Percentiles rank a stretch among this genome's conserved stretches.
Conservation (phyloP, 2,329 filamentous ascomycete genomes). For the Diaporthe capsici region DNA sequence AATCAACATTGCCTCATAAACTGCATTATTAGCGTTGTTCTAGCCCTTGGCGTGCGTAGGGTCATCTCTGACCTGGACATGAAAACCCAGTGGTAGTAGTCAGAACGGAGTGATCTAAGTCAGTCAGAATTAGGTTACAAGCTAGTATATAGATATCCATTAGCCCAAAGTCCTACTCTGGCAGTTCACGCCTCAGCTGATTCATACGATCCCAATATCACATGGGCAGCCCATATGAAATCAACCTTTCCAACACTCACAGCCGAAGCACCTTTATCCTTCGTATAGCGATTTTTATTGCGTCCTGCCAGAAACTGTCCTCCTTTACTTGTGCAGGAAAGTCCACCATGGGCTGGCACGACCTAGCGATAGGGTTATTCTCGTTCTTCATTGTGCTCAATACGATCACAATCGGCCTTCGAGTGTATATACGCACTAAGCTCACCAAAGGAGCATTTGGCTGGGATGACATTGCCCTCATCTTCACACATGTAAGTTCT, state of each 20-base stretch:
- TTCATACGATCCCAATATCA: too few species aligned
- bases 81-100: too few species aligned
- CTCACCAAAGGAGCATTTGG: conserved; percentile 38
- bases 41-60: too few species aligned
- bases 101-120: too few species aligned
- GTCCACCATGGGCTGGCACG: not conserved
- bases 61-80: too few species aligned
- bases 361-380: conserved; percentile 12
- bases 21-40: too few species aligned
- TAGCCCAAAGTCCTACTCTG: too few species aligned
- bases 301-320: not conserved
- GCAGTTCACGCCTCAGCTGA: too few species aligned
- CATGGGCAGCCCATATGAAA: not conserved
- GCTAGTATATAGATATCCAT: too few species aligned
- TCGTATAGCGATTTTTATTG: not conserved
- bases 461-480: conserved; percentile 37
- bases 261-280: not conserved
- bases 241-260: not conserved
- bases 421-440: conserved; percentile 26
- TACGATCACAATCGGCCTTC: conserved; percentile 36
- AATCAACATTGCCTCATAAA: not conserved
- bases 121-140: too few species aligned
- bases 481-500: conserved; percentile 32
- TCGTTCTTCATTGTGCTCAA: conserved; percentile 34
- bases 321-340: too few species aligned